A percentile compares a stretch with the other conserved stretches of the same genome.
Conservation (phyloP, 2,329 filamentous ascomycete genomes). For the Parastagonospora avenae region DNA sequence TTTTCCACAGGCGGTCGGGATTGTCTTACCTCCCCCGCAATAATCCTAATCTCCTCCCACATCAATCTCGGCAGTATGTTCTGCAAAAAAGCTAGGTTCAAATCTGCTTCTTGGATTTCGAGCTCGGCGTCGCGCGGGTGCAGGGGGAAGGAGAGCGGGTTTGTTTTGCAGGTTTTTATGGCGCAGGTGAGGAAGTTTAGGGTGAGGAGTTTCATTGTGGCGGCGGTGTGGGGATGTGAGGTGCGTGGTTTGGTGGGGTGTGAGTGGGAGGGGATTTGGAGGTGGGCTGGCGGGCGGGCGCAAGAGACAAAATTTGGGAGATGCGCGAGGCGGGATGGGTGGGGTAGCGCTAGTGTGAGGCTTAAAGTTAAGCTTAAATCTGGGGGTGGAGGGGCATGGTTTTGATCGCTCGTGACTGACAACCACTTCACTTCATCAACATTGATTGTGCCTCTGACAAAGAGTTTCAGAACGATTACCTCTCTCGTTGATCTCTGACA, state of each 20-base stretch:
- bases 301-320: constrained; percentile 7
- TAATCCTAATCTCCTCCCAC: constrained; percentile 79
- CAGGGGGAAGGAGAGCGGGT: constrained; percentile 79
- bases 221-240: constrained; percentile 1
- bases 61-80: constrained; percentile 88
- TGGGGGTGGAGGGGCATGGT: not conserved
- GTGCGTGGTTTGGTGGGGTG: not conserved
- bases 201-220: constrained; percentile 86
- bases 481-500: no score
- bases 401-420: not conserved
- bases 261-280: constrained; percentile 5
- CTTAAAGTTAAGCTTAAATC: constrained; percentile 27
- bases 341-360: constrained; percentile 16
- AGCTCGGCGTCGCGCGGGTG: constrained; percentile 93
- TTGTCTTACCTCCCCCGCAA: constrained; percentile 77
- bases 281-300: not conserved
- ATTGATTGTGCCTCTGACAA: no score
- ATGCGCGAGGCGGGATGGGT: not conserved
- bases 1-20: no score
- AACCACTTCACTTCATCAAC: no score
- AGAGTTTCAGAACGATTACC: no score
- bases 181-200: constrained; percentile 97
- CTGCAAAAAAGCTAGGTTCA: constrained; percentile 78
- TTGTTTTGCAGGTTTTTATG: constrained; percentile 89
- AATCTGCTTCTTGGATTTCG: constrained; percentile 78